These are phyloP conservation scores for Paracorniculantispora psalliotae DNA, from an alignment of 2,329 filamentous ascomycete genomes.

Conservation along the genomic window DNA sequence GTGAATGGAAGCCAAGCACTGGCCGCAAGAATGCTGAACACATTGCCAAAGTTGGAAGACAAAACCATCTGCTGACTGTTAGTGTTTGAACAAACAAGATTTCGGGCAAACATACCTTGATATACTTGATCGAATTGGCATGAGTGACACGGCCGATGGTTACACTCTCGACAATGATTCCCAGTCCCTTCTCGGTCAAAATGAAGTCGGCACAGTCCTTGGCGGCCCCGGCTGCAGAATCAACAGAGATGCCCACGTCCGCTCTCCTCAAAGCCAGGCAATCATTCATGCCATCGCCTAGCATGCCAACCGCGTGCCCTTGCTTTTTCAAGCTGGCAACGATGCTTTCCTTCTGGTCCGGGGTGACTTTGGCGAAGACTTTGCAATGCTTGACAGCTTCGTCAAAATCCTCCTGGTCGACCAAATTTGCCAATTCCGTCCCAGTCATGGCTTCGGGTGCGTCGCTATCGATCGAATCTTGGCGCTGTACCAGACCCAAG, in stretches of 20 bases:
- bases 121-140: conserved; percentile 27
- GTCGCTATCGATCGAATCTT: conserved; percentile 16
- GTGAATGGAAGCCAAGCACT: conserved; percentile 26
- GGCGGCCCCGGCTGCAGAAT: conserved; percentile 25
- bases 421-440: conserved; percentile 18
- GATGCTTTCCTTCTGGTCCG: conserved; percentile 24
- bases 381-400: conserved; percentile 21
- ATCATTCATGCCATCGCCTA: conserved; percentile 28
- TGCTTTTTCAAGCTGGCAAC: conserved; percentile 20
- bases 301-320: conserved; percentile 25
- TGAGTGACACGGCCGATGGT: conserved; percentile 23
- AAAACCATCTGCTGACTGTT: conserved; percentile 22
- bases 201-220: conserved; percentile 27
- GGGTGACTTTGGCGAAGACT: conserved; percentile 26
- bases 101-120: conserved; percentile 18
- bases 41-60: conserved; percentile 28
- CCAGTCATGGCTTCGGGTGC: conserved; percentile 23
- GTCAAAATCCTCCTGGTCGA: conserved; percentile 20
- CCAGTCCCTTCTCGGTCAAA: conserved; percentile 26
- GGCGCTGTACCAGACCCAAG: conserved; percentile 18
- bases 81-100: not conserved
- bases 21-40: conserved; percentile 24
- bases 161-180: conserved; percentile 23
- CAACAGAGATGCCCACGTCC: conserved; percentile 27
- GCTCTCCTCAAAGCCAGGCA: conserved; percentile 24